These are phyloP conservation scores for Cadophora gregata DNA, from an alignment of 2,329 filamentous ascomycete genomes.

Conservation along the genomic window DNA sequence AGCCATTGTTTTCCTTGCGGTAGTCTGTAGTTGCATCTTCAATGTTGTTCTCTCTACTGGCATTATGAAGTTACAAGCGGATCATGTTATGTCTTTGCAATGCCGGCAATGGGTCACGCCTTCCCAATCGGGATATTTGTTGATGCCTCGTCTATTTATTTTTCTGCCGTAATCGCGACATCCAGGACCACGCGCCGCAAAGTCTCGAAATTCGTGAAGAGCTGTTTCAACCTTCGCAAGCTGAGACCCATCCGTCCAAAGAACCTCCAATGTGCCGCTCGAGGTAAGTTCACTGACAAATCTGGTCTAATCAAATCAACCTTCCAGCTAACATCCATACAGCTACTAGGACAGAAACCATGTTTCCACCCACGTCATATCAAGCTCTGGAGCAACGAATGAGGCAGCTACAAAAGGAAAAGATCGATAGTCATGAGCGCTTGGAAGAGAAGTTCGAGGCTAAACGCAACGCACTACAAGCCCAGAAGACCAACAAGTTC, in stretches of 20 bases:
- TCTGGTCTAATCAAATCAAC: neutral
- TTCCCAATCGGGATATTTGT: constrained; percentile 2
- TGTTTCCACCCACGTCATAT: neutral
- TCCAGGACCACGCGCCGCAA: neutral
- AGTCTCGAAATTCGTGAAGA: neutral
- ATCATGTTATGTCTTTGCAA: neutral
- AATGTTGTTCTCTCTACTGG: neutral
- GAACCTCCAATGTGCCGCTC: too few species aligned
- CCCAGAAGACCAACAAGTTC: neutral
- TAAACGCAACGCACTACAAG: neutral
- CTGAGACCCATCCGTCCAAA: too few species aligned
- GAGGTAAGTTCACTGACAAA: neutral
- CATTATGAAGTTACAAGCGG: neutral
- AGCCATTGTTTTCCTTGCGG: neutral
- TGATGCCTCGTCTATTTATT: constrained; percentile 8
- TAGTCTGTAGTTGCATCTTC: neutral
- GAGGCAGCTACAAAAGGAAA: neutral
- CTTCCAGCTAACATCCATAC: neutral
- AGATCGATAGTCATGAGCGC: too few species aligned
- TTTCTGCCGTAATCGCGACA: neutral
- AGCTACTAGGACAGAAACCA: neutral
- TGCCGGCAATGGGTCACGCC: neutral
- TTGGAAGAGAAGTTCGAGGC: neutral
- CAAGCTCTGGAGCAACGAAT: constrained; percentile 1
- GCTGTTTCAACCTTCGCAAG: too few species aligned